Percentiles rank a stretch among this genome's conserved stretches.
Evolutionary conservation across 441 rosid genomes (phyloP).

Genomic region (Gossypium laxum): DNA sequence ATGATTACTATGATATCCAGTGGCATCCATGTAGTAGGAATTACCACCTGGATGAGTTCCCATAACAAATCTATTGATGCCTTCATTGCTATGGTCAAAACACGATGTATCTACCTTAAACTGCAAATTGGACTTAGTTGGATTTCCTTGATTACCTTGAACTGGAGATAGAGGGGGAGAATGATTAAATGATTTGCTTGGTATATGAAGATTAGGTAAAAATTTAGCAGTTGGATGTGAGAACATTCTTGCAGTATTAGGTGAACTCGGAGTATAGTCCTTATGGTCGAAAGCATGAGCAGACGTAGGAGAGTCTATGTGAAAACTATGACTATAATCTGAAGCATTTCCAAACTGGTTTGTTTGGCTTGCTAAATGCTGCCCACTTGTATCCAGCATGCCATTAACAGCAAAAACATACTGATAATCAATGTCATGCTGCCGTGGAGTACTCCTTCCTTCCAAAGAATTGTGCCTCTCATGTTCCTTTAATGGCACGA

Average conservation of each 20-base stretch:
- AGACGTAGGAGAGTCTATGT: slow-evolving; percentile 39
- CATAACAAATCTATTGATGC: slow-evolving; percentile 13
- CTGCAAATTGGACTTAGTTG: slow-evolving; percentile 16
- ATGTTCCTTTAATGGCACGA: slow-evolving; percentile 28
- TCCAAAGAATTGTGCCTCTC: slow-evolving; percentile 38
- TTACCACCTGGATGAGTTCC: slow-evolving; percentile 28
- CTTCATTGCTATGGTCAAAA: slow-evolving; percentile 21
- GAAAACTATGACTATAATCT: slow-evolving; percentile 36
- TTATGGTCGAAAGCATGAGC: slow-evolving; percentile 36
- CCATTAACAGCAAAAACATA: slow-evolving; percentile 51
- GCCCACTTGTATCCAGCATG: slow-evolving; percentile 46
- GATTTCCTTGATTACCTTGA: slow-evolving; percentile 30
- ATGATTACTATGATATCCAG: slow-evolving; percentile 24
- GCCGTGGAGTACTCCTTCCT: slow-evolving; percentile 26
- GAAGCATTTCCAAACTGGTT: slow-evolving; percentile 44
- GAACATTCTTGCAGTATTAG: slow-evolving; percentile 23
- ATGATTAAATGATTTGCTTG: slow-evolving; percentile 24
- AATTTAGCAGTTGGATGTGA: slow-evolving; percentile 28
- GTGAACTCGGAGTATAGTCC: slow-evolving; percentile 34
- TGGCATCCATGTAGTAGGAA: slow-evolving; percentile 26
- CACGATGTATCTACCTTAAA: slow-evolving; percentile 14
- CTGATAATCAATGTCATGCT: slow-evolving; percentile 32
- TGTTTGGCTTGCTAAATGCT: slow-evolving; percentile 36
- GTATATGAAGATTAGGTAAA: slow-evolving; percentile 24
- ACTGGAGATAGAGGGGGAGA: slow-evolving; percentile 48